phyloP scores from a whole-genome alignment of 2,329 filamentous ascomycete species.

The Microsporum ferrugineum region DNA sequence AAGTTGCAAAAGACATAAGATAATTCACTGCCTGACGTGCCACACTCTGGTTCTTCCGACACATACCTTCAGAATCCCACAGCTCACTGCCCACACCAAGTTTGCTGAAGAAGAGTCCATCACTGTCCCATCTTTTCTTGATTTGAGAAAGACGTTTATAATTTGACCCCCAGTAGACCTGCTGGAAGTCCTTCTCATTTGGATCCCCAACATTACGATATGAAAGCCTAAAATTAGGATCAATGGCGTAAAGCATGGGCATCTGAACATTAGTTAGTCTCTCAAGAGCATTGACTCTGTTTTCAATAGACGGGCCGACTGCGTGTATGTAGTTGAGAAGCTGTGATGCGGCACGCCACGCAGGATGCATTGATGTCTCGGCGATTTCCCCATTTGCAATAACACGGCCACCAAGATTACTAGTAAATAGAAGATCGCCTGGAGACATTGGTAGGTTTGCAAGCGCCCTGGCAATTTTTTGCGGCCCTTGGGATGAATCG shows the following conservation, averaged over 20 bases:
- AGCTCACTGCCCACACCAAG: slow-evolving; percentile 10
- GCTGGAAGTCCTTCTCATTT: slow-evolving; percentile 10
- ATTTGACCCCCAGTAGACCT: slow-evolving; percentile 11
- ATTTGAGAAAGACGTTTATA: slow-evolving; percentile 7
- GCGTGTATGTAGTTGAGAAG: slow-evolving; percentile 6
- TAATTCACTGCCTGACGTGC: not conserved
- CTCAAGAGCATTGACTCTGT: not conserved
- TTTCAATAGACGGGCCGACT: slow-evolving; percentile 6
- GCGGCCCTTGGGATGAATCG: slow-evolving; percentile 6
- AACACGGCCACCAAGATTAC: slow-evolving; percentile 6
- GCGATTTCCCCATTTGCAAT: not conserved
- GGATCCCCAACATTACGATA: slow-evolving; percentile 12
- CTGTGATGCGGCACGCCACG: slow-evolving; percentile 6
- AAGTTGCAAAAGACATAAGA: not conserved
- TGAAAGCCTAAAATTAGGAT: slow-evolving; percentile 4
- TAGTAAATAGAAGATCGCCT: slow-evolving; percentile 6
- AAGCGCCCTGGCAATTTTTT: slow-evolving; percentile 3
- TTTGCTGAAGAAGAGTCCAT: slow-evolving; percentile 5
- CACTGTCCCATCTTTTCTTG: slow-evolving; percentile 10
- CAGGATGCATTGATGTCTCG: slow-evolving; percentile 9
- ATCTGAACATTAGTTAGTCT: slow-evolving; percentile 6
- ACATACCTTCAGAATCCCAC: slow-evolving; percentile 8
- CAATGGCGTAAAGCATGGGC: slow-evolving; percentile 8
- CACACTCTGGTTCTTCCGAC: not conserved
- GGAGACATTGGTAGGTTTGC: slow-evolving; percentile 1